A percentile compares a stretch with the other conserved stretches of the same genome.
Conservation (phyloP, 345 rosid genomes). For the Rhizophora mangle region DNA sequence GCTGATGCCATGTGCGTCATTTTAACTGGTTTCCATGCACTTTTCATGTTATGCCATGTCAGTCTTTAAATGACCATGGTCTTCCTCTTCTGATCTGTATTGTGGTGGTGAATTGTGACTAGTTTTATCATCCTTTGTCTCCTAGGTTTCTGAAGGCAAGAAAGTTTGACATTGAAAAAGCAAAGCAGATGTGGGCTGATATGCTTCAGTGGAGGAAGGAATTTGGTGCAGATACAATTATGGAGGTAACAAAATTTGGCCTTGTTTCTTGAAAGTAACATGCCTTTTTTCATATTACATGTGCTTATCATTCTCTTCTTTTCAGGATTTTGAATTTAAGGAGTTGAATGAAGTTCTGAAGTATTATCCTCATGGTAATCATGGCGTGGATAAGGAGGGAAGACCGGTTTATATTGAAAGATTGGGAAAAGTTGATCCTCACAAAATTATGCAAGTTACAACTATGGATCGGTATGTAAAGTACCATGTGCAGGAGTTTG, state of each 20-base stretch:
- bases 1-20: background rate
- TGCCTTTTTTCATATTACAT: conserved; percentile 15
- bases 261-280: conserved; percentile 11
- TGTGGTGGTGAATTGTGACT: background rate
- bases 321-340: conserved; percentile 84
- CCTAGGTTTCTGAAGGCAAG: conserved; percentile 86
- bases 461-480: conserved; percentile 81
- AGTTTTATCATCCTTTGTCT: background rate
- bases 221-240: conserved; percentile 70
- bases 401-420: conserved; percentile 92
- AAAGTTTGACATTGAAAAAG: conserved; percentile 84
- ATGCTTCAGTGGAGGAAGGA: conserved; percentile 97
- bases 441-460: conserved; percentile 83
- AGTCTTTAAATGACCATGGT: background rate
- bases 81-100: background rate
- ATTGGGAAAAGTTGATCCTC: conserved; percentile 87
- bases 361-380: conserved; percentile 90
- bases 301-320: conserved; percentile 12
- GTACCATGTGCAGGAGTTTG: conserved; percentile 91
- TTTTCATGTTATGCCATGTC: background rate
- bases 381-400: conserved; percentile 98
- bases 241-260: conserved; percentile 49
- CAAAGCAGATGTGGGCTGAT: conserved; percentile 97
- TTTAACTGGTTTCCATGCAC: background rate
- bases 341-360: conserved; percentile 77